Conservation (phyloP, 2,329 filamentous ascomycete species). For the Metarhizium rileyi region DNA sequence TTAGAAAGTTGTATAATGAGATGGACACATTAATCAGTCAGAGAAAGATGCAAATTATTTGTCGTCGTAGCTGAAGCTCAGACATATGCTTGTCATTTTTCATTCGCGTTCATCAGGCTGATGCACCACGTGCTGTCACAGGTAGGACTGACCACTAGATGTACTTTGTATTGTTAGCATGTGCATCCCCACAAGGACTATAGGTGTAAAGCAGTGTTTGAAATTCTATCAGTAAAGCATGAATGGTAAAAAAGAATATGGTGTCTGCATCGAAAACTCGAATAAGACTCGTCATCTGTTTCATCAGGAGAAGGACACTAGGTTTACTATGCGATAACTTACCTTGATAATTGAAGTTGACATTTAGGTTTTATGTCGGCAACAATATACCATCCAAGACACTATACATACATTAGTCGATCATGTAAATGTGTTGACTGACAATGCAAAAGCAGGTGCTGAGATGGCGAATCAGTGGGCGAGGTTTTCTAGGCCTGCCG, state of each 20-base stretch:
- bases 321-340: neutral
- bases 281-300: slow-evolving; percentile 68
- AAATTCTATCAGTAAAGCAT: slow-evolving; percentile 46
- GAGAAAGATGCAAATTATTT: slow-evolving; percentile 23
- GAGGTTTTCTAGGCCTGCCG: slow-evolving; percentile 99
- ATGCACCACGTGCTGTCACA: neutral
- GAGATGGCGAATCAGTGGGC: slow-evolving; percentile 65
- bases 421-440: neutral
- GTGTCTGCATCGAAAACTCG: slow-evolving; percentile 64
- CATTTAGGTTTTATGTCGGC: neutral
- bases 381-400: neutral
- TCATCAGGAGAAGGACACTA: slow-evolving; percentile 6
- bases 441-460: slow-evolving; percentile 4
- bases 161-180: slow-evolving; percentile 13
- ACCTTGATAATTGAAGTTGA: neutral
- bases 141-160: slow-evolving; percentile 13
- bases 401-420: slow-evolving; percentile 4
- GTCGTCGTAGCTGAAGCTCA: slow-evolving; percentile 52
- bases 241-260: slow-evolving; percentile 59
- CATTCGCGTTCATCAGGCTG: slow-evolving; percentile 72
- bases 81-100: slow-evolving; percentile 98
- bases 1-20: slow-evolving; percentile 6
- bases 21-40: slow-evolving; percentile 9
- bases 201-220: neutral
- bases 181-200: slow-evolving; percentile 5